Evolutionary conservation across 2,329 filamentous ascomycete species (phyloP).

Genomic region (Macrophomina tecta): DNA sequence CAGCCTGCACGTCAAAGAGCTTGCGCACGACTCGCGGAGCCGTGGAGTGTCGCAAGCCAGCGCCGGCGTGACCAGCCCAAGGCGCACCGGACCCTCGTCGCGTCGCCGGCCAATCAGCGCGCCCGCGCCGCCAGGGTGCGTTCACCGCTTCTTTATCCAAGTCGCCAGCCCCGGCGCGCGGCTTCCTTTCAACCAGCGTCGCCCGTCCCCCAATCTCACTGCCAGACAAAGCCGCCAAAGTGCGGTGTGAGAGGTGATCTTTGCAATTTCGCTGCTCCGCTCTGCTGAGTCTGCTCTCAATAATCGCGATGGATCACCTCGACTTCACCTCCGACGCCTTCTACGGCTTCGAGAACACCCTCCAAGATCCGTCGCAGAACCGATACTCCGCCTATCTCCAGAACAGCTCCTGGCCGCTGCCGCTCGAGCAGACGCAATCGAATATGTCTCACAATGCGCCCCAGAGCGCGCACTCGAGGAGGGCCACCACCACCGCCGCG

Average conservation of each 20-base stretch:
- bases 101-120: constrained; percentile 23
- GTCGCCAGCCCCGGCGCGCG: constrained; percentile 25
- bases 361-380: constrained; percentile 22
- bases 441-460: constrained; percentile 39
- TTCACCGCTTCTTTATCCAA: constrained; percentile 28
- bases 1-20: constrained; percentile 24
- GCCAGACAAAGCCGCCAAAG: constrained; percentile 26
- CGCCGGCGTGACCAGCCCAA: constrained; percentile 25
- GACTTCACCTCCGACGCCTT: constrained; percentile 29
- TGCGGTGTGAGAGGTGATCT: constrained; percentile 29
- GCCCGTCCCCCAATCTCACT: constrained; percentile 25
- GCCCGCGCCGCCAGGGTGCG: constrained; percentile 21
- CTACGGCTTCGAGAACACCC: constrained; percentile 20
- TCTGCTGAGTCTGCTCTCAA: constrained; percentile 24
- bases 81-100: constrained; percentile 25
- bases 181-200: constrained; percentile 27
- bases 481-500: constrained; percentile 35
- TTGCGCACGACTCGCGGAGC: constrained; percentile 24
- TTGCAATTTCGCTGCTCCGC: constrained; percentile 28
- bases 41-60: constrained; percentile 19
- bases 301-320: constrained; percentile 28
- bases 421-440: constrained; percentile 38
- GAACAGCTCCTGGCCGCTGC: constrained; percentile 46
- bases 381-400: constrained; percentile 37
- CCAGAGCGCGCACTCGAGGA: constrained; percentile 32